phyloP scores from a whole-genome alignment of 768 basidiomycete genomes.

The Suillus plorans region DNA sequence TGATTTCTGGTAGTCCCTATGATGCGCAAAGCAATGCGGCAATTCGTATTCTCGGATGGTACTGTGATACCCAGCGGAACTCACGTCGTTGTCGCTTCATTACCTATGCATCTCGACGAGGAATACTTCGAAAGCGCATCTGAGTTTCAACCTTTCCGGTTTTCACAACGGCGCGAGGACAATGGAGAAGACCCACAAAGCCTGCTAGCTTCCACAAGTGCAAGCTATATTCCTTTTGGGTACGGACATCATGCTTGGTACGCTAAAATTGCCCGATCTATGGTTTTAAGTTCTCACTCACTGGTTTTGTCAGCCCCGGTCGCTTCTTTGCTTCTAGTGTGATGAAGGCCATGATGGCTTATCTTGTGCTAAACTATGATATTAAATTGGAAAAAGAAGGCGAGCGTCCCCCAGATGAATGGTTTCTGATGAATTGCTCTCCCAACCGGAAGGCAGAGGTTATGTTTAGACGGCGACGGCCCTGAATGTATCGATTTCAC shows the following conservation, averaged over 20 bases:
- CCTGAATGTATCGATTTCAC: conserved; percentile 8
- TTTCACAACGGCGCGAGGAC: conserved; percentile 27
- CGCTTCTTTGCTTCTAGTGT: conserved; percentile 41
- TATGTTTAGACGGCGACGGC: conserved; percentile 34
- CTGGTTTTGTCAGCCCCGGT: conserved; percentile 34
- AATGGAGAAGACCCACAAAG: conserved; percentile 24
- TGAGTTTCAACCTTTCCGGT: conserved; percentile 43
- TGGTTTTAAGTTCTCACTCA: conserved; percentile 8
- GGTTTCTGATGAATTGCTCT: conserved; percentile 34
- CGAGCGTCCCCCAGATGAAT: conserved; percentile 34
- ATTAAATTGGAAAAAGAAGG: conserved; percentile 35
- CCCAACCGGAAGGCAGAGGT: conserved; percentile 38
- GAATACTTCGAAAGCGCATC: conserved; percentile 42
- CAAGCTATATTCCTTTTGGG: conserved; percentile 36
- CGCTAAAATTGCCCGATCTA: conserved; percentile 11
- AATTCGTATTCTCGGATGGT: conserved; percentile 34
- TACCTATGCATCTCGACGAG: conserved; percentile 39
- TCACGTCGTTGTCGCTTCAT: conserved; percentile 31
- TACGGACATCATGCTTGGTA: conserved; percentile 36
- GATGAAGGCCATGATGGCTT: conserved; percentile 41
- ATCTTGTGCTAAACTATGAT: conserved; percentile 41
- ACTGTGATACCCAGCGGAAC: conserved; percentile 39
- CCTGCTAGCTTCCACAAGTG: conserved; percentile 29
- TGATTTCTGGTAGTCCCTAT: conserved; percentile 28
- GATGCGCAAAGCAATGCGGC: conserved; percentile 34